Evolutionary conservation across 2,329 filamentous ascomycete species (phyloP), one percentile per base, ranked within the genome.

Genomic region (Botrytis sinoallii): DNA sequence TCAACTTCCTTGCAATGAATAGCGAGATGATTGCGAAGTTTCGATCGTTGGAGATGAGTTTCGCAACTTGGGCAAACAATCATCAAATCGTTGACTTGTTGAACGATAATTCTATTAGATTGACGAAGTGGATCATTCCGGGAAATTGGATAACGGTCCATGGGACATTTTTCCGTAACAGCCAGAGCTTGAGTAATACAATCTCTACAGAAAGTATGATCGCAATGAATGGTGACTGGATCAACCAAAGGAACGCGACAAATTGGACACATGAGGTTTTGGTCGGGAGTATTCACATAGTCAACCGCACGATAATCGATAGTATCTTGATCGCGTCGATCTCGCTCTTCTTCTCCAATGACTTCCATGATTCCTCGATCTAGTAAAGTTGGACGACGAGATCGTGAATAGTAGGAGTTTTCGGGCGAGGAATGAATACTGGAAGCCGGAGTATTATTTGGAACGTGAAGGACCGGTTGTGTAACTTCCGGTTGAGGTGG

Each of bases 131-230:
- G 66, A 32, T 82, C 80, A 74, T 84, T 81, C 16, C 82, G 78
- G 20, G 80, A 80, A 44, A 85, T 76, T 2, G 83, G 82, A 22
- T 84, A 84, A n/a, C 89, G 85, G 79, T 91, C 89, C 73, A 91
- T 86, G 3, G 89, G 89, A 74, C 89, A 91, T 48, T 84, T 81
- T 73, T 83, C 79, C 70, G 83, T 84, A 48, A 83, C 79, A 70
- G 82, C 80, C 71, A 85, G 74, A 12, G 85, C 83, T 74, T 84
- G 82, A 63, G 82, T 77, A 40, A 91, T 83, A 78, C 90, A 92
- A 7, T 84, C 83, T 70, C 86, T 85, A 78, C 90, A 92, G 79
- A 92, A 92, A 20, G 88, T 89, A 79, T 92, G 90, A 74, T 90
- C 88, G 81, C 90, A 92, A 12, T 83, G 83, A 0, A 89, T 91